Percentiles rank a stretch among this genome's conserved stretches.
Evolutionary conservation across 2,329 filamentous ascomycete species (phyloP).

Genomic region (Colletotrichum nymphaeae): DNA sequence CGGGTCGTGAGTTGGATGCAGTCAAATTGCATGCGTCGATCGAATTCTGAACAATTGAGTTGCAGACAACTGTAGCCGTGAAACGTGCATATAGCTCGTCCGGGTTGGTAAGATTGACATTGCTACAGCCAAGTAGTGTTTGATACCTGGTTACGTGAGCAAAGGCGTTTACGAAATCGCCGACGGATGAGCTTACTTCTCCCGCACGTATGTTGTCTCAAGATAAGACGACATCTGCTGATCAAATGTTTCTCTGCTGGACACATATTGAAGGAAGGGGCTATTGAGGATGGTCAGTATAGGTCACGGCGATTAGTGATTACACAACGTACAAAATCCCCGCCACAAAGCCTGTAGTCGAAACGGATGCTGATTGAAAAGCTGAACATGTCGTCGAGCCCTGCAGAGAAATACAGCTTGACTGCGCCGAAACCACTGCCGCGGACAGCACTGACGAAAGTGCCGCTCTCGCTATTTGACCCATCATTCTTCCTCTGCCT

Average conservation of each 20-base stretch:
- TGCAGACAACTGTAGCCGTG: constrained; percentile 92
- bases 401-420: constrained; percentile 71
- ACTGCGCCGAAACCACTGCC: constrained; percentile 47
- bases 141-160: constrained; percentile 73
- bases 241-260: constrained; percentile 82
- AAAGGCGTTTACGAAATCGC: neutral
- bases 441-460: constrained; percentile 47
- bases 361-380: constrained; percentile 78
- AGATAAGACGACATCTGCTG: constrained; percentile 78
- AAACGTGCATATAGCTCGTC: constrained; percentile 91
- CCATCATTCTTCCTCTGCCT: constrained; percentile 8
- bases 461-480: constrained; percentile 12
- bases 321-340: constrained; percentile 70
- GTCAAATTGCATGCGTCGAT: constrained; percentile 75
- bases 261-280: constrained; percentile 87
- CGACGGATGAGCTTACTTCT: constrained; percentile 72
- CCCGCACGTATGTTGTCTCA: constrained; percentile 76
- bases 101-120: constrained; percentile 81
- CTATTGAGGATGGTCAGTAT: constrained; percentile 57
- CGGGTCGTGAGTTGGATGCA: constrained; percentile 72
- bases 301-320: neutral
- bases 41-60: constrained; percentile 92
- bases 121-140: constrained; percentile 81
- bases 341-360: constrained; percentile 67
- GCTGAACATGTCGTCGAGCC: constrained; percentile 78